These are phyloP conservation scores for Chlorencoelia australis DNA, from an alignment of 2,329 filamentous ascomycete genomes.

Conservation along the genomic window DNA sequence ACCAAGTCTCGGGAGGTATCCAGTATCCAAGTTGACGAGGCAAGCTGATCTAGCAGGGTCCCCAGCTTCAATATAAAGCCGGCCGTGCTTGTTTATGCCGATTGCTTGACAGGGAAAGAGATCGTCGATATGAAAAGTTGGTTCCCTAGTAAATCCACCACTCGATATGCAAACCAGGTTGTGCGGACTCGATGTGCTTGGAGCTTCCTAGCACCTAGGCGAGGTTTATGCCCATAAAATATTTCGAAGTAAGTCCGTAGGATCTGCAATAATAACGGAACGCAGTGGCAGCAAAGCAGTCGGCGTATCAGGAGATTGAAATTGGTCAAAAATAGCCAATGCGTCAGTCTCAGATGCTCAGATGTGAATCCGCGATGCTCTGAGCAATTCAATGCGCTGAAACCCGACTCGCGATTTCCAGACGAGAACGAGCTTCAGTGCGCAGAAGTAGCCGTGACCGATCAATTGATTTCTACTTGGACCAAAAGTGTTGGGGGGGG, in stretches of 20 bases:
- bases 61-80: background rate
- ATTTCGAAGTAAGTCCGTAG: background rate
- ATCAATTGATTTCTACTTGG: too few species aligned
- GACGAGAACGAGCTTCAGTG: too few species aligned
- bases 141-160: background rate
- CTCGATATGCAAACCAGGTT: background rate
- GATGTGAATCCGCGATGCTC: slow-evolving; percentile 3
- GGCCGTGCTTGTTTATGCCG: background rate
- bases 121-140: background rate
- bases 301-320: slow-evolving; percentile 1
- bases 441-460: too few species aligned
- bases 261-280: background rate
- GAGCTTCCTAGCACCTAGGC: background rate
- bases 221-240: background rate
- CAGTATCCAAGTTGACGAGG: slow-evolving; percentile 1
- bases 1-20: slow-evolving; percentile 5
- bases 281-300: slow-evolving; percentile 5
- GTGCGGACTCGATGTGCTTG: background rate
- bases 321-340: slow-evolving; percentile 4
- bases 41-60: background rate
- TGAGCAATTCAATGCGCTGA: slow-evolving; percentile 8
- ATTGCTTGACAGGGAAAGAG: background rate
- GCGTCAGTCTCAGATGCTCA: slow-evolving; percentile 4
- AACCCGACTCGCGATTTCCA: slow-evolving; percentile 7
- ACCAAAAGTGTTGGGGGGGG: too few species aligned